Base-by-base conservation (phyloP, 2,329 filamentous ascomycete species). In the Colletotrichum sublineola region DNA sequence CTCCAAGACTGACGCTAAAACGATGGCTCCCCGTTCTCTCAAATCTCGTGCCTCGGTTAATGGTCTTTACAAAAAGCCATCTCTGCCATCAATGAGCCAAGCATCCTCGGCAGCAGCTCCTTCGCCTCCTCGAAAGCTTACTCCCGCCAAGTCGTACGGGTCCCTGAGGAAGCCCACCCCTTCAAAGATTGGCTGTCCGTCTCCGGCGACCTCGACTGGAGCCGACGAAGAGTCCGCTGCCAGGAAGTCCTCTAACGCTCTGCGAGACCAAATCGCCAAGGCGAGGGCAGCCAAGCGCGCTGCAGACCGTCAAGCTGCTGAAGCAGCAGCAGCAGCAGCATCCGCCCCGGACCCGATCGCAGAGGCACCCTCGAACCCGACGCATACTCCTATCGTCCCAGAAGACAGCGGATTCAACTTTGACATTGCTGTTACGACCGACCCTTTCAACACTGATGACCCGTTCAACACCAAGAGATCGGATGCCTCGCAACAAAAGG, bases 201-300 rank as follows among this genome's bases (percentile, higher is more conserved):
- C 66, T 20, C 44, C 68, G n/a, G 56, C 52, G 2, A 31, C 58
- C 2, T 24, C 53, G n/a, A 72, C 76, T 0, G 83, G 84, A 44
- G 77, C 80, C 12, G 65, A 77, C 4, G 66, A 71, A 18, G 73
- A 74, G 31, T 50, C 69, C 12, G 48, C 81, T 0, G 79, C 76
- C 65, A 80, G 83, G 50, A 96, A 93, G 77, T 95, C 95, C 0
- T 98, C 96, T 0, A 86, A 89, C 20, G 92, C 95, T 0, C 83
- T 99, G 18, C 90, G 96, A 44, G 94, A 98, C 63, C 95, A 96
- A 66, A 98, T 98, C 74, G 94, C 95, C 48, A 96, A 95, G 77
- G 96, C 96, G 0, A 97, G 96, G 79, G 95, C 95, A 2, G 93
- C 94, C 2, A 92, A 90, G 68, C 89, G 90, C 74, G 91, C 89